Evolutionary conservation across 2,329 filamentous ascomycete genomes (phyloP).

Genomic region (Fulvia fulva): DNA sequence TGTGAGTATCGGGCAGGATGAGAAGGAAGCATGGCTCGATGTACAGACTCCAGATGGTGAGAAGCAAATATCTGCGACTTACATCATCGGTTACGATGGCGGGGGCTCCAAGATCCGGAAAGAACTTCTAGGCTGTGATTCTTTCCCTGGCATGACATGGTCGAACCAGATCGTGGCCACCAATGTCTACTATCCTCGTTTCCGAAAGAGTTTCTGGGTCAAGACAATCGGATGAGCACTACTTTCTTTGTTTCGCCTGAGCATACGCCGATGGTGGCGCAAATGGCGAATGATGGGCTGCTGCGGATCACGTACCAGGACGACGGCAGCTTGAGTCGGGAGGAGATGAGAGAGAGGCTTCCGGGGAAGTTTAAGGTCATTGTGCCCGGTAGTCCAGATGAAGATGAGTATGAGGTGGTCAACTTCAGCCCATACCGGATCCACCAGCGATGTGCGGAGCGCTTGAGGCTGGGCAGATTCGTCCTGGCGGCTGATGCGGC

Average conservation of each 20-base stretch:
- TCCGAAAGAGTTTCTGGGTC: slow-evolving; percentile 5
- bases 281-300: slow-evolving; percentile 7
- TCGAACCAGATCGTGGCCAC: slow-evolving; percentile 15
- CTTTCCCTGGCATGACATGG: slow-evolving; percentile 14
- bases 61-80: slow-evolving; percentile 13
- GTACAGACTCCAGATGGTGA: slow-evolving; percentile 16
- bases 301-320: slow-evolving; percentile 13
- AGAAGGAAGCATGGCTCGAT: slow-evolving; percentile 20
- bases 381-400: slow-evolving; percentile 6
- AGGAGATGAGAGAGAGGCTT: slow-evolving; percentile 4
- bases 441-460: slow-evolving; percentile 34
- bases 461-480: slow-evolving; percentile 28
- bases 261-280: slow-evolving; percentile 10
- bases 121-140: slow-evolving; percentile 6
- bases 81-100: not conserved
- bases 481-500: slow-evolving; percentile 37
- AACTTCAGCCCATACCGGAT: slow-evolving; percentile 37
- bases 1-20: slow-evolving; percentile 17
- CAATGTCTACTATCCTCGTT: slow-evolving; percentile 11
- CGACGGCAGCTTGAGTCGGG: slow-evolving; percentile 3
- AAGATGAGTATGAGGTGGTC: slow-evolving; percentile 28
- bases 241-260: slow-evolving; percentile 16
- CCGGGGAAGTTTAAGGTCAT: not conserved
- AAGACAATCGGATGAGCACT: slow-evolving; percentile 1
- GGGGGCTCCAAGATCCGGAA: not conserved